A percentile compares a stretch with the other conserved stretches of the same genome.
phyloP scores from a whole-genome alignment of 2,329 filamentous ascomycete species.

The Rugonectria rugulosa region DNA sequence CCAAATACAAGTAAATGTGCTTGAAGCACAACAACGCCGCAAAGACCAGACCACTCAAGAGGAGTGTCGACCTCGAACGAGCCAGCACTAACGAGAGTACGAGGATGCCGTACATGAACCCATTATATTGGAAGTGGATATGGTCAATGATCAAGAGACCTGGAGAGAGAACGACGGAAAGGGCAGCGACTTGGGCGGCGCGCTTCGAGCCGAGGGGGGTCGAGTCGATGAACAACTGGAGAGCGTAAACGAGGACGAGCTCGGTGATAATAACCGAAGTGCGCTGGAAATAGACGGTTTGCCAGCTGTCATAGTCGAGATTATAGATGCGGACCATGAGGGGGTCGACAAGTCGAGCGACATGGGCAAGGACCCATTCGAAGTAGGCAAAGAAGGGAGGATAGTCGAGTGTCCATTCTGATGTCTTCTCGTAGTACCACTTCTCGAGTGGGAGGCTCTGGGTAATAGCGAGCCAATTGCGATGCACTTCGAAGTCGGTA shows the following conservation, averaged over 20 bases:
- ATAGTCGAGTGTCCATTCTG: slow-evolving; percentile 99
- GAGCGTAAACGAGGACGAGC: slow-evolving; percentile 81
- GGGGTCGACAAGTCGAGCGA: slow-evolving; percentile 78
- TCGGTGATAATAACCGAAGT: slow-evolving; percentile 88
- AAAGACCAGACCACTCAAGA: slow-evolving; percentile 84
- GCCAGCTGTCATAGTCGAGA: slow-evolving; percentile 87
- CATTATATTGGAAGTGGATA: slow-evolving; percentile 99
- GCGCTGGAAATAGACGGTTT: slow-evolving; percentile 93
- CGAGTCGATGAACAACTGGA: slow-evolving; percentile 82
- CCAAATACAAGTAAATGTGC: slow-evolving; percentile 97
- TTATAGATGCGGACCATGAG: slow-evolving; percentile 84
- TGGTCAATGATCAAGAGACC: slow-evolving; percentile 97
- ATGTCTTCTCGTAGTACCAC: slow-evolving; percentile 98
- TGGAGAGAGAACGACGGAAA: slow-evolving; percentile 90
- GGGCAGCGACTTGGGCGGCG: slow-evolving; percentile 82
- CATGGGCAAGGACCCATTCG: slow-evolving; percentile 89
- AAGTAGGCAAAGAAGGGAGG: slow-evolving; percentile 98
- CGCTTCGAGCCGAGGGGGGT: slow-evolving; percentile 71
- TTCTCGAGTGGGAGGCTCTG: slow-evolving; percentile 84
- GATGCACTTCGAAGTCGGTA: slow-evolving; percentile 98
- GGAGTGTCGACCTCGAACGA: slow-evolving; percentile 74
- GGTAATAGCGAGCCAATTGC: slow-evolving; percentile 98
- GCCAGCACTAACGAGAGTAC: slow-evolving; percentile 87
- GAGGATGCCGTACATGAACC: slow-evolving; percentile 91
- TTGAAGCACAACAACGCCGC: slow-evolving; percentile 90